Base-by-base conservation (phyloP, 1,284 basidiomycete genomes). In the Ganoderma resinaceum region DNA sequence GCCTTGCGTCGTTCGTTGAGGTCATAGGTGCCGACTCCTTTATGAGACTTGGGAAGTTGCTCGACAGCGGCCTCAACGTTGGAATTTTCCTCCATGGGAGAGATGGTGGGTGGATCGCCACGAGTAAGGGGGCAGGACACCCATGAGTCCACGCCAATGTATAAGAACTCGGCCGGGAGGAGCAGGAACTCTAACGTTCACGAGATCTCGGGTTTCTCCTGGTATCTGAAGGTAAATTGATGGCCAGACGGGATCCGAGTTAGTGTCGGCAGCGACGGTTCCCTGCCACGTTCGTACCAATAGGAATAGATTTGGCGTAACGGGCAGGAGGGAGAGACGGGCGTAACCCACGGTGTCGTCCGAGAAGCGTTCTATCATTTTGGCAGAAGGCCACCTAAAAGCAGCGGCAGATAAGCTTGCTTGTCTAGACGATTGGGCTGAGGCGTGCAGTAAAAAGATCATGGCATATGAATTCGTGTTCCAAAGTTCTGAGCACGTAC, bases 1-100 rank as follows among this genome's bases (percentile, higher is more conserved):
- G 83, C 83, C 14, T 82, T 78, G 37, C 87, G 80, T 52, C 80
- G 78, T 70, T 86, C 83, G 69, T 82, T 72, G 40, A 74, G 77
- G n/a, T 76, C 74, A 35, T 68, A 67, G 26, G 62, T 64, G 8
- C 53, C 60, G 14, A 58, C 46, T 9, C 38, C 60, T 57, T 72
- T 72, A 18, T 37, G 26, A 31, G 69, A 59, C 23, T 62, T 62
- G 7, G 70, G 68, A 33, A 69, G 20, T 40, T 64, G 66, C 16
- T 60, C 66, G 63, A 72, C 68, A n/a, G 66, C 61, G 59, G 66
- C 66, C 63, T 65, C 68, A 3, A 70, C 66, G 55, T 70, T 72
- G 18, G 62, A 63, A 64, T 72, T 70, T 62, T 73, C 72, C 23
- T 62, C 69, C 61, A 65, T 61, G 68, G 67, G 70, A 7, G 66